phyloP scores from a whole-genome alignment of 2,329 filamentous ascomycete species.

The Akanthomyces dipterigenus region DNA sequence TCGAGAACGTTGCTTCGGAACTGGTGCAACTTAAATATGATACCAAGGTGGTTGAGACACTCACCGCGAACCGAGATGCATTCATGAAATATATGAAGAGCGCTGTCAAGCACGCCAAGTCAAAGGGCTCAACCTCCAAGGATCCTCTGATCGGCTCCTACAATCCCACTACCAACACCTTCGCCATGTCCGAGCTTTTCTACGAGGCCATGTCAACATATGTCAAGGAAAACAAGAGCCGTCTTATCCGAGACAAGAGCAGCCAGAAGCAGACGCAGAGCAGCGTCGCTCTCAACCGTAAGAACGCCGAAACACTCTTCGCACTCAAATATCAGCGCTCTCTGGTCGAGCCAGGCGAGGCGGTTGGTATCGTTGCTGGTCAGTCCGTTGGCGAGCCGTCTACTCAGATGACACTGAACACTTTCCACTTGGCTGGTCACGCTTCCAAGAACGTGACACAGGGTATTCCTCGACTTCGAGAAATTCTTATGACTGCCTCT shows the following conservation, averaged over 20 bases:
- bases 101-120: slow-evolving; percentile 64
- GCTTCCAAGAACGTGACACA: slow-evolving; percentile 97
- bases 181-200: slow-evolving; percentile 86
- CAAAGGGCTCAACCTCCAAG: slow-evolving; percentile 49
- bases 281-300: slow-evolving; percentile 45
- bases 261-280: slow-evolving; percentile 23
- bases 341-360: slow-evolving; percentile 89
- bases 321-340: slow-evolving; percentile 90
- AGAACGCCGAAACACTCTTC: slow-evolving; percentile 76
- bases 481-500: slow-evolving; percentile 97
- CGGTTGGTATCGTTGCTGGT: slow-evolving; percentile 91
- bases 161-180: slow-evolving; percentile 70
- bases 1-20: slow-evolving; percentile 77
- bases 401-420: slow-evolving; percentile 98
- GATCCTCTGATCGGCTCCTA: slow-evolving; percentile 71
- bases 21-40: slow-evolving; percentile 68
- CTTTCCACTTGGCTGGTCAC: slow-evolving; percentile 98
- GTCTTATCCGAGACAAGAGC: slow-evolving; percentile 44
- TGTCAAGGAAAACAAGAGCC: slow-evolving; percentile 66
- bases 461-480: slow-evolving; percentile 92
- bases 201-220: slow-evolving; percentile 68
- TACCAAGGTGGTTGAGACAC: slow-evolving; percentile 36
- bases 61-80: slow-evolving; percentile 48
- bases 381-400: slow-evolving; percentile 96
- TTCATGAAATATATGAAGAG: slow-evolving; percentile 76